phyloP scores from a whole-genome alignment of 2,329 filamentous ascomycete species.

The Fusarium solani-melongenae region DNA sequence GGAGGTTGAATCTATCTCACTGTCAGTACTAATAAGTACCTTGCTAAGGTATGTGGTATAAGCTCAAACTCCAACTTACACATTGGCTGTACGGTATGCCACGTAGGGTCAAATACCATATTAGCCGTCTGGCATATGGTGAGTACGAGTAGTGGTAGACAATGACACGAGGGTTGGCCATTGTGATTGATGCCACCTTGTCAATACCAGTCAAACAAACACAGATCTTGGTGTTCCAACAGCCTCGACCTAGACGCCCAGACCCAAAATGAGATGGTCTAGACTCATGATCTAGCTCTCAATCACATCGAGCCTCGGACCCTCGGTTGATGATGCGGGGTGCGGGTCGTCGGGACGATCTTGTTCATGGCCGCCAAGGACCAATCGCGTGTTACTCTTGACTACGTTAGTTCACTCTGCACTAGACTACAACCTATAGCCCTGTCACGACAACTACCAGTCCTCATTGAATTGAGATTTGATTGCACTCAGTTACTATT shows the following conservation, averaged over 20 bases:
- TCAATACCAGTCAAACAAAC: background rate
- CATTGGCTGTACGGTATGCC: slow-evolving; percentile 75
- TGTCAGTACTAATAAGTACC: background rate
- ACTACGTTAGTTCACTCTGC: background rate
- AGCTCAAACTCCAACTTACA: slow-evolving; percentile 56
- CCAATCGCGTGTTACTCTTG: slow-evolving; percentile 38
- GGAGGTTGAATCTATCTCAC: slow-evolving; percentile 70
- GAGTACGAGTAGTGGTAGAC: slow-evolving; percentile 75
- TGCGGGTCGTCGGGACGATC: slow-evolving; percentile 1
- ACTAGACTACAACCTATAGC: background rate
- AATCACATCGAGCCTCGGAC: slow-evolving; percentile 7
- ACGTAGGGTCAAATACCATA: slow-evolving; percentile 76
- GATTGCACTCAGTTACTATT: background rate
- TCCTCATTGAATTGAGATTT: slow-evolving; percentile 6
- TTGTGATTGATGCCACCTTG: background rate
- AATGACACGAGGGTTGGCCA: slow-evolving; percentile 55
- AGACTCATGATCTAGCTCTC: background rate
- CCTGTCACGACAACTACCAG: background rate
- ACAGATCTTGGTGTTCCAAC: background rate
- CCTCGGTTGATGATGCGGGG: slow-evolving; percentile 35
- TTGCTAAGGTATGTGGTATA: background rate
- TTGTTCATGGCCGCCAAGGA: background rate
- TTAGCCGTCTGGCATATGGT: slow-evolving; percentile 71
- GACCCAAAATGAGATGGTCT: background rate
- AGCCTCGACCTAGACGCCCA: background rate